Evolutionary conservation across 179 eudicot genomes (phyloP).

Genomic region (Sideroxylon spinosum): DNA sequence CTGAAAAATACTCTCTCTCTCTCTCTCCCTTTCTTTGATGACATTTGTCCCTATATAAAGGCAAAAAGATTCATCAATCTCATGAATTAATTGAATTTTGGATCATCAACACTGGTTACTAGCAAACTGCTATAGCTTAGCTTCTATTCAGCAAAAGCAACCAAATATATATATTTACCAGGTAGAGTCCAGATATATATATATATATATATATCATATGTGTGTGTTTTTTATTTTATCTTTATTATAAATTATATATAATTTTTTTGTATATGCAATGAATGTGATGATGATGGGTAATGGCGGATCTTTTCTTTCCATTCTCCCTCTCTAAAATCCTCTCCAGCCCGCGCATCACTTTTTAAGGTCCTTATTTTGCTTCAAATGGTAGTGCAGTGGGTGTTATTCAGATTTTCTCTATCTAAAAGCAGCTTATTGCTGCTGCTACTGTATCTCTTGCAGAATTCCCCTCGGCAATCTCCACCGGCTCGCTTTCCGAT

Average conservation of each 20-base stretch:
- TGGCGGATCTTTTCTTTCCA: background rate
- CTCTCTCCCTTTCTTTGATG: too few species aligned
- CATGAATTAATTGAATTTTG: too few species aligned
- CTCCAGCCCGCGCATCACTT: background rate
- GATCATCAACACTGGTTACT: too few species aligned
- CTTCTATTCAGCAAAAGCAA: background rate
- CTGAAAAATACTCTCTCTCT: too few species aligned
- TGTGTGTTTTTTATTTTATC: too few species aligned
- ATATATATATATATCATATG: too few species aligned
- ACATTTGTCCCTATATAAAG: too few species aligned
- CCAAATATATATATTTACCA: background rate
- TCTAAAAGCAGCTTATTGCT: slow-evolving; percentile 9
- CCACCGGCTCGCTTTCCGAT: slow-evolving; percentile 22
- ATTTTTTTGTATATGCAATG: too few species aligned
- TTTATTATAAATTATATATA: background rate
- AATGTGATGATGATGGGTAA: background rate
- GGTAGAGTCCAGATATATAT: background rate
- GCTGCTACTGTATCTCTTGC: slow-evolving; percentile 11
- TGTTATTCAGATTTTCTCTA: background rate
- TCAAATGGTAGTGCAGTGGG: slow-evolving; percentile 2
- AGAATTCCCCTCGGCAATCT: slow-evolving; percentile 18
- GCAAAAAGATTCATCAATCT: too few species aligned
- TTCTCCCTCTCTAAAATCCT: background rate
- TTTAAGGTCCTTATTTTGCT: background rate
- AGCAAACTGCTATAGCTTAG: background rate